Evolutionary conservation across 1,284 basidiomycete genomes (phyloP).

Genomic region (Austroboletus novae-zelandiae): DNA sequence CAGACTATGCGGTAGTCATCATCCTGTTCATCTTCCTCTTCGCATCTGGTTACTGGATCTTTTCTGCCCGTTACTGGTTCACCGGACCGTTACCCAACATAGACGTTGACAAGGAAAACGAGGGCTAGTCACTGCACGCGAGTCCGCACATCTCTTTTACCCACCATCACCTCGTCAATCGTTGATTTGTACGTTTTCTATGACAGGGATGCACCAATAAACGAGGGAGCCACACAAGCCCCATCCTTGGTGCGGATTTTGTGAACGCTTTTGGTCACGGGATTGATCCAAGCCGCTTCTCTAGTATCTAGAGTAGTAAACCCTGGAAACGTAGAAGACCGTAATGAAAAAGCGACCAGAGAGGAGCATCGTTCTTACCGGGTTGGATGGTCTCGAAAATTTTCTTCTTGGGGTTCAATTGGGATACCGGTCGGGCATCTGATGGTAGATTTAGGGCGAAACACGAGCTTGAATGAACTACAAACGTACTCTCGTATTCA

Average conservation of each 20-base stretch:
- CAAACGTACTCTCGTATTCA: constrained; percentile 66
- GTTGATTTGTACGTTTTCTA: constrained; percentile 37
- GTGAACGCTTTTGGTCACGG: constrained; percentile 77
- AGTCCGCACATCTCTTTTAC: neutral
- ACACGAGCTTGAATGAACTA: neutral
- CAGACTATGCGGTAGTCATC: constrained; percentile 63
- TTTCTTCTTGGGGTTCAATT: constrained; percentile 97
- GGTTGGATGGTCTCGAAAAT: constrained; percentile 95
- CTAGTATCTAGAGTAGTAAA: constrained; percentile 84
- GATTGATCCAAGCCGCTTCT: constrained; percentile 92
- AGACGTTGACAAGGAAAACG: constrained; percentile 1
- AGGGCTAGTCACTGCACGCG: neutral
- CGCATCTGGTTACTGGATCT: constrained; percentile 54
- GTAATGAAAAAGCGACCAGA: constrained; percentile 4
- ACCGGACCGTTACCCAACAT: constrained; percentile 47
- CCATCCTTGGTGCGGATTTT: constrained; percentile 85
- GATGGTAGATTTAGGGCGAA: constrained; percentile 6
- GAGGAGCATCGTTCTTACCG: constrained; percentile 39
- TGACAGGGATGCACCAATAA: constrained; percentile 86
- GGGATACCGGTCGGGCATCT: constrained; percentile 73
- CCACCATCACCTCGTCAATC: neutral
- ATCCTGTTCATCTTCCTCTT: constrained; percentile 60
- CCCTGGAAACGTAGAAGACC: constrained; percentile 38
- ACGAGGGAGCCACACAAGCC: constrained; percentile 75
- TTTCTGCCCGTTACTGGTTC: constrained; percentile 67